Conservation (phyloP, 768 basidiomycete species). For the Dictyophora rubrovolvata region DNA sequence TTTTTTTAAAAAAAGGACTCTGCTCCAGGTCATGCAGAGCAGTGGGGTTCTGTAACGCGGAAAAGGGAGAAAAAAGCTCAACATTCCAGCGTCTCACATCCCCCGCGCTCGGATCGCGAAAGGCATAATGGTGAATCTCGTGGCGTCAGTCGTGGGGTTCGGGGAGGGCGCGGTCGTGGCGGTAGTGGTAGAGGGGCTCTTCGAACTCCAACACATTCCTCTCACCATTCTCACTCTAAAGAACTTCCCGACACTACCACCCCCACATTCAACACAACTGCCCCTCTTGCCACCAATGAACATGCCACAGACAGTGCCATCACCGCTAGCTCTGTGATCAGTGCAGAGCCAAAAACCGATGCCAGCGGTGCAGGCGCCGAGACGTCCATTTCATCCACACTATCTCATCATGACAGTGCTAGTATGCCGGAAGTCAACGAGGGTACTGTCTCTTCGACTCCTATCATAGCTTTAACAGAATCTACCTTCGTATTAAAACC, state of each 20-base stretch:
- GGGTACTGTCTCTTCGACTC: background rate
- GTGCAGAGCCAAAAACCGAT: constrained; percentile 3
- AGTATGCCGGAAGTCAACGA: background rate
- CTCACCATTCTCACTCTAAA: constrained; percentile 28
- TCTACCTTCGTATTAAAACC: background rate
- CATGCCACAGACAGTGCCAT: constrained; percentile 27
- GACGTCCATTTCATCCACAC: background rate
- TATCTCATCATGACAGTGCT: background rate
- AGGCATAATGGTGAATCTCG: constrained; percentile 43
- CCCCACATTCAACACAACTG: constrained; percentile 17
- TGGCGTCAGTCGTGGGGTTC: constrained; percentile 50
- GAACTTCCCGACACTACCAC: constrained; percentile 22
- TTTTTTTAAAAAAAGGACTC: constrained; percentile 8
- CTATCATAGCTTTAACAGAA: background rate
- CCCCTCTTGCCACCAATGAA: constrained; percentile 12
- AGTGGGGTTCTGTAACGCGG: constrained; percentile 75
- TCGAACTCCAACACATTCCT: constrained; percentile 23
- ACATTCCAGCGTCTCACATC: constrained; percentile 41
- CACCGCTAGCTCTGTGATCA: constrained; percentile 16
- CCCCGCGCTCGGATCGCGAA: constrained; percentile 18
- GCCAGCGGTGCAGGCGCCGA: background rate
- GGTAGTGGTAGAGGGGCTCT: constrained; percentile 29
- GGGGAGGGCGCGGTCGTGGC: constrained; percentile 45
- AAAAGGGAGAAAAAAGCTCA: constrained; percentile 78
- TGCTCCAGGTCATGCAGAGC: constrained; percentile 54